Base-by-base conservation (phyloP, 768 basidiomycete species). In the Tricholoma furcatifolium region DNA sequence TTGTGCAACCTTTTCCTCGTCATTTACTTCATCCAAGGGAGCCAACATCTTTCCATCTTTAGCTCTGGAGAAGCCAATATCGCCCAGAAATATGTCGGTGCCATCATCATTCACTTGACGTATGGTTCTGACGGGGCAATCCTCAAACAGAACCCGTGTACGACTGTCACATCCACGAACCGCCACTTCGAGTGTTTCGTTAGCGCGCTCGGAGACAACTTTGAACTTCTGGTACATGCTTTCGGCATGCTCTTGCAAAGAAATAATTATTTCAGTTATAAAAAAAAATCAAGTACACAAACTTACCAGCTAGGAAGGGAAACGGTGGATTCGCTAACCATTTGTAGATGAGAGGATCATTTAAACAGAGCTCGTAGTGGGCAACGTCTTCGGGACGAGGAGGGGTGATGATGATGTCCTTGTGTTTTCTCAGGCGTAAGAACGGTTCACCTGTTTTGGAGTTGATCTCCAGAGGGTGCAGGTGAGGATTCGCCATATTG, bases 81-180 rank as follows among this genome's bases (percentile, higher is more conserved):
- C 62, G 47, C 86, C 87, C 30, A 87, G 58, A 58, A 77, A 77
- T 4, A 77, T 24, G 3, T 87, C 84, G 8, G 68, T 74, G 3
- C 84, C 85, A 50, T 85, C 77, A n/a, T 76, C 74, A 47, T 69
- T 62, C n/a, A 85, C 69, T 60, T 87, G 81, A 35, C 86, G 70
- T 17, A 87, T 63, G 44, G 63, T 62, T 46, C 74, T 65, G 35
- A 87, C 74, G 0, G 84, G 84, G 52, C 76, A 79, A 0, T 60
- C 63, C 1, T 66, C 74, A 4, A 84, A 73, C 20, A 74, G 40
- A 20, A 68, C 67, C 23, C 66, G 65, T 10, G 54, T 56, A 21
- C 17, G 57, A 34, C 41, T 62, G n/a, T n/a, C n/a, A n/a, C n/a
- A n/a, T n/a, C n/a, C 56, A 54, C 63, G 50, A 42, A 63, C 65